Base-by-base conservation (phyloP, 371 early-diverging fungal species). In the Blastocladiella emersonii region DNA sequence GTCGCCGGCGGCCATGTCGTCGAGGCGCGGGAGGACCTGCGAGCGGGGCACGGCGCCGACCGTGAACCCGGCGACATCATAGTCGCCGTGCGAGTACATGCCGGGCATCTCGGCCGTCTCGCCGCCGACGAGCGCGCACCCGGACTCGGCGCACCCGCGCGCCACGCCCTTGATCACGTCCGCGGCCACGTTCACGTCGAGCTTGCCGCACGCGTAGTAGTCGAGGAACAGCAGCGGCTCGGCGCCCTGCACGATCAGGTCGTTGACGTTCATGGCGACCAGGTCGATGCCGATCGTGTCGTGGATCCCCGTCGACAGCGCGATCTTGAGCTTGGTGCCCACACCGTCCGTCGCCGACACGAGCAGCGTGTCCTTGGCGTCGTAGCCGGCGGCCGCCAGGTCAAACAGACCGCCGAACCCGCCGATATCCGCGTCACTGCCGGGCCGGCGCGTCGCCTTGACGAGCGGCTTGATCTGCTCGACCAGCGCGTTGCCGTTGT, bases 21-120 rank as follows among this genome's bases (percentile, higher is more conserved):
- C 80, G 68, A 89, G 72, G 56, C 86, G 84, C 34, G 98, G 98
- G 51, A 96, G 80, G 36, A 95, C 80, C 72, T 87, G 77, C 62
- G 77, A 71, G 45, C 94, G 87, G 65, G 91, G 89, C 36, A 98
- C 96, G n/a, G 93, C 95, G 65, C 96, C 98, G 13, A 95, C 95
- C 8, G 93, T 89, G 72, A 98, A 98, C 48, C 98, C 98, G 48
- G 96, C 98, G 55, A 93, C 83, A 69, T 98, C 97, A 68, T 89
- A 92, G 67, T 93, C 93, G 37, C 89, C 91, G 65, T 71, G 67
- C 27, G 79, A 35, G 70, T 96, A 98, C 61, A 96, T 78, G 55
- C 95, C 93, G 5, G 98, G 98, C 98, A 98, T 98, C 70, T 98
- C 98, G 12, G 98, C 93, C n/a, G 98, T 98, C 73, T 98, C 98